Conservation (phyloP, 805 yeast species). For the Kluyveromyces starmeri region DNA sequence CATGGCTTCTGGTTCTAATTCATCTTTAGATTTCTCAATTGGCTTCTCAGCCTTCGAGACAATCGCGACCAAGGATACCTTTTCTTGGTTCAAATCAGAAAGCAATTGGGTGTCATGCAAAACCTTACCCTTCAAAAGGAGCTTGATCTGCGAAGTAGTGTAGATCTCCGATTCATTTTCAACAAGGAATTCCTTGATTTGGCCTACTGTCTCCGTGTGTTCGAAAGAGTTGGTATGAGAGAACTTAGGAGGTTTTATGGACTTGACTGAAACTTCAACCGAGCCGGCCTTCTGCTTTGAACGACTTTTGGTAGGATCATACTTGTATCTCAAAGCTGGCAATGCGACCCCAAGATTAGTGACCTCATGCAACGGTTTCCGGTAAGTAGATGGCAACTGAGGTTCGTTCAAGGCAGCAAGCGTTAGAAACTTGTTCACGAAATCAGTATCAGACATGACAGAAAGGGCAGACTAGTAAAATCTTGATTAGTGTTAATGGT, state of each 20-base stretch:
- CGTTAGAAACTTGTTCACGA: conserved; percentile 41
- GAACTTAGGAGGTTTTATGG: conserved; percentile 69
- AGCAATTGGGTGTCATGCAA: conserved; percentile 42
- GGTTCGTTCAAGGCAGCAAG: conserved; percentile 39
- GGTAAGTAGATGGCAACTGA: conserved; percentile 20
- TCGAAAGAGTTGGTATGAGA: conserved; percentile 23
- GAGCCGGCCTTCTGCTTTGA: conserved; percentile 1
- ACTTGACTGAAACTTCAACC: conserved; percentile 41
- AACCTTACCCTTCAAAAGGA: conserved; percentile 55
- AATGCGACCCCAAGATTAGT: conserved; percentile 38
- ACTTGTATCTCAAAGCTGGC: conserved; percentile 38
- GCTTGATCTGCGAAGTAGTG: conserved; percentile 36
- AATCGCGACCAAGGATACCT: conserved; percentile 38
- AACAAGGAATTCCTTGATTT: conserved; percentile 27
- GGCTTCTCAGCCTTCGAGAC: conserved; percentile 21
- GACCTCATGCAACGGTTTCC: conserved; percentile 26
- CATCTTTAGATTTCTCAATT: conserved; percentile 3
- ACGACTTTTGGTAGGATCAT: conserved; percentile 19
- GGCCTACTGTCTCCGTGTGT: conserved; percentile 25
- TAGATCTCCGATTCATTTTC: conserved; percentile 25
- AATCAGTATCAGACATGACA: conserved; percentile 32
- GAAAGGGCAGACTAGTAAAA: background rate
- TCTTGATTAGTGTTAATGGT: background rate
- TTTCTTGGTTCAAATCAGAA: conserved; percentile 21
- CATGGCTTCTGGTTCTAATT: conserved; percentile 3